These are phyloP conservation scores for Stagonosporopsis rhizophila DNA, from an alignment of 2,329 filamentous ascomycete species.

Conservation along the genomic window DNA sequence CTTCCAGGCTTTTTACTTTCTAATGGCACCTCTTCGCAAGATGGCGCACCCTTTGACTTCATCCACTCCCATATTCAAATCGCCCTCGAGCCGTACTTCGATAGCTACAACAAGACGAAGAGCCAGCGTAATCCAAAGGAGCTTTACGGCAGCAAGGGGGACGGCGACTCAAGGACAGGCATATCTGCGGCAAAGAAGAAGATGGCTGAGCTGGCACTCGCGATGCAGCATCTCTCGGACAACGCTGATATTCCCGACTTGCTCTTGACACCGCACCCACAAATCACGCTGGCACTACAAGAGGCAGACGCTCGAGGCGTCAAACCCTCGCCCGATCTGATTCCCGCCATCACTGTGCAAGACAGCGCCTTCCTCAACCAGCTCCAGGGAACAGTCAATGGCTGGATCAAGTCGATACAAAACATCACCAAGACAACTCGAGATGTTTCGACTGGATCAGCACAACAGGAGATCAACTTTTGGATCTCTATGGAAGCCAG, in stretches of 20 bases:
- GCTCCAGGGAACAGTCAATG: conserved; percentile 90
- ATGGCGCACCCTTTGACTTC: conserved; percentile 86
- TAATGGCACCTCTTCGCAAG: conserved; percentile 72
- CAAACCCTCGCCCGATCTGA: conserved; percentile 78
- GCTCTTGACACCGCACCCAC: conserved; percentile 83
- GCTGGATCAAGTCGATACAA: conserved; percentile 99
- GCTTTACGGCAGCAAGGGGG: conserved; percentile 74
- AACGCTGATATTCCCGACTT: conserved; percentile 98
- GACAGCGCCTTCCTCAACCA: conserved; percentile 94
- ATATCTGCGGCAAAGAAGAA: conserved; percentile 98
- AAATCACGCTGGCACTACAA: conserved; percentile 85
- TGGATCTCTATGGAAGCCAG: conserved; percentile 98
- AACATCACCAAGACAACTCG: conserved; percentile 93
- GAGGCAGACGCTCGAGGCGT: conserved; percentile 72
- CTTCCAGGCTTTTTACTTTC: conserved; percentile 80
- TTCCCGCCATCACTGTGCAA: conserved; percentile 76
- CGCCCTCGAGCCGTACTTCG: conserved; percentile 93
- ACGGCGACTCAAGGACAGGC: conserved; percentile 90
- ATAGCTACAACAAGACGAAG: conserved; percentile 93
- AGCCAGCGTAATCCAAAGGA: conserved; percentile 52
- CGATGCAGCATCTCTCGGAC: conserved; percentile 89
- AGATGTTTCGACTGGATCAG: conserved; percentile 78
- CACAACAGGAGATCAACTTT: conserved; percentile 98
- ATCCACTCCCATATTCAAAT: conserved; percentile 91
- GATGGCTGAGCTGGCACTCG: conserved; percentile 91